Conservation (phyloP, 2,329 filamentous ascomycete species). For the Pseudofabraea citricarpa region DNA sequence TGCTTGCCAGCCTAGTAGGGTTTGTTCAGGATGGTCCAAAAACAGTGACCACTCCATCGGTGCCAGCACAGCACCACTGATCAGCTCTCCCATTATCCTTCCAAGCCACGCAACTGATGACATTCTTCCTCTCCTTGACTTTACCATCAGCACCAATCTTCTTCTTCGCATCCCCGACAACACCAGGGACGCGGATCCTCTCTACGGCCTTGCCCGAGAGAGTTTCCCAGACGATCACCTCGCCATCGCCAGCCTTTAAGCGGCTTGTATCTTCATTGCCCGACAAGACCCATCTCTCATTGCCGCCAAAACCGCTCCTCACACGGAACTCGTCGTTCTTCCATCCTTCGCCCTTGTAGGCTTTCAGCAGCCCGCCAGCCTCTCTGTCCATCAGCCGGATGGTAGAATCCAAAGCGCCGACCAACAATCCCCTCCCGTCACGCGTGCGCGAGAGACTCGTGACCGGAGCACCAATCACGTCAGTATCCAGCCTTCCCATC, state of each 20-base stretch:
- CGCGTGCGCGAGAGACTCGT: conserved; percentile 68
- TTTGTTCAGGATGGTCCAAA: conserved; percentile 47
- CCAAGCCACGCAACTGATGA: conserved; percentile 60
- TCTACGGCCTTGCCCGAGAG: conserved; percentile 65
- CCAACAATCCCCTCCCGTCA: conserved; percentile 70
- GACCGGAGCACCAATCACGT: conserved; percentile 67
- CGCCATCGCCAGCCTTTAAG: conserved; percentile 13
- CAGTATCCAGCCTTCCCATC: conserved; percentile 64
- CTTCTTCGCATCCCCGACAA: conserved; percentile 33
- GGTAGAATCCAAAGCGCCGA: conserved; percentile 70
- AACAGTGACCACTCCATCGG: conserved; percentile 60
- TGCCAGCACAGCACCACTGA: conserved; percentile 62
- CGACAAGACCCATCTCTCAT: conserved; percentile 72
- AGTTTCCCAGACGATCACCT: conserved; percentile 75
- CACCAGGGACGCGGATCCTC: conserved; percentile 44
- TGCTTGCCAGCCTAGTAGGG: too few species aligned
- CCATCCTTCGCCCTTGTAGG: conserved; percentile 52
- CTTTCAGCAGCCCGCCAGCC: conserved; percentile 67
- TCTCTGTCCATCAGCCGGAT: conserved; percentile 77
- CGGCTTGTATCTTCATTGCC: conserved; percentile 60
- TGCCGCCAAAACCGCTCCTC: conserved; percentile 56
- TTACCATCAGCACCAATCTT: conserved; percentile 55
- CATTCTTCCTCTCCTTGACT: conserved; percentile 53
- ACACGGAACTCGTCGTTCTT: conserved; percentile 32
- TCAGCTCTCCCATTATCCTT: conserved; percentile 57